phyloP scores from a whole-genome alignment of 768 basidiomycete species.

The Dentipellis fragilis region DNA sequence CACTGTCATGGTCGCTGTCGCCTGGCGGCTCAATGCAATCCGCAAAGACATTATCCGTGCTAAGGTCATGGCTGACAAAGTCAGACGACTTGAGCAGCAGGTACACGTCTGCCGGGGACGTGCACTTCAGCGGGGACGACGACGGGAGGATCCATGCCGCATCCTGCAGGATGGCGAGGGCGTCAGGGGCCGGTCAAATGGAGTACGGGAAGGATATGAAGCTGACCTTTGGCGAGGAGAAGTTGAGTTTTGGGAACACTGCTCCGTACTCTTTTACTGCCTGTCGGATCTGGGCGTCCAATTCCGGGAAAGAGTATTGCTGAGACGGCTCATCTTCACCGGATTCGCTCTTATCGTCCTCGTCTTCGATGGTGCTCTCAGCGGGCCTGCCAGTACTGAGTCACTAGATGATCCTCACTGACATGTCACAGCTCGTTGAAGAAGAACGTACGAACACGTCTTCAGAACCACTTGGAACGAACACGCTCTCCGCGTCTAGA shows the following conservation, averaged over 20 bases:
- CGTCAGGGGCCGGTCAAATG: too few species aligned
- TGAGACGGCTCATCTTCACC: slow-evolving; percentile 24
- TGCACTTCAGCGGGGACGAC: slow-evolving; percentile 79
- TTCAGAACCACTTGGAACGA: slow-evolving; percentile 75
- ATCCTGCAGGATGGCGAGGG: slow-evolving; percentile 41
- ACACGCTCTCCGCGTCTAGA: slow-evolving; percentile 76
- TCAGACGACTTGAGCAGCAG: slow-evolving; percentile 88
- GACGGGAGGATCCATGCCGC: slow-evolving; percentile 85
- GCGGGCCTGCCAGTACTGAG: slow-evolving; percentile 28
- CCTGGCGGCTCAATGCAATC: slow-evolving; percentile 32
- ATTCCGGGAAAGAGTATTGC: slow-evolving; percentile 65
- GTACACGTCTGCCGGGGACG: slow-evolving; percentile 83
- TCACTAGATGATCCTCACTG: background rate
- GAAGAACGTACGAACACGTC: slow-evolving; percentile 41
- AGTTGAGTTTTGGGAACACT: slow-evolving; percentile 94
- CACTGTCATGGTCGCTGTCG: background rate
- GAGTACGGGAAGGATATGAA: too few species aligned
- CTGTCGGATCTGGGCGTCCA: slow-evolving; percentile 64
- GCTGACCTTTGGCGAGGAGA: slow-evolving; percentile 81
- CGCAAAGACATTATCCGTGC: slow-evolving; percentile 50
- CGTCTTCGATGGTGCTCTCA: slow-evolving; percentile 42
- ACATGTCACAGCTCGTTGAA: background rate
- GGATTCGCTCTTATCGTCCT: slow-evolving; percentile 35
- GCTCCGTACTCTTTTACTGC: slow-evolving; percentile 63
- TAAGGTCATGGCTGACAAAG: slow-evolving; percentile 75